A percentile compares a stretch with the other conserved stretches of the same genome.
These are phyloP conservation scores for Yamadazyma sp. DNA, from an alignment of 805 yeast species.

Conservation along the genomic window DNA sequence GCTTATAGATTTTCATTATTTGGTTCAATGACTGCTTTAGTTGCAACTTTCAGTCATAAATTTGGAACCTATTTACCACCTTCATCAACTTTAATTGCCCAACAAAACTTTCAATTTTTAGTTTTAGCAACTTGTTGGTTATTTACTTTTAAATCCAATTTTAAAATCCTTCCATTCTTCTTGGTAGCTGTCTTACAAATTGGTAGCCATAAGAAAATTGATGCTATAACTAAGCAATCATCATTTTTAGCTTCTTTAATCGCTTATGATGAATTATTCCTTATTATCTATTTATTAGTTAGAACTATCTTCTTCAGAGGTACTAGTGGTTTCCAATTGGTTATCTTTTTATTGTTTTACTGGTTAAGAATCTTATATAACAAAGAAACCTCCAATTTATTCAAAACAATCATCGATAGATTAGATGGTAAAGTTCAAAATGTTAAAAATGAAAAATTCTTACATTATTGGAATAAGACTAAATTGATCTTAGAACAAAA, in stretches of 20 bases:
- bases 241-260: slow-evolving; percentile 42
- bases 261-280: slow-evolving; percentile 58
- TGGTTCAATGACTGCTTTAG: slow-evolving; percentile 54
- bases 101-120: slow-evolving; percentile 73
- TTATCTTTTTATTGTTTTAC: slow-evolving; percentile 54
- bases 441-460: slow-evolving; percentile 44
- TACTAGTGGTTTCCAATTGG: slow-evolving; percentile 67
- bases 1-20: slow-evolving; percentile 53
- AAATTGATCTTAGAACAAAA: slow-evolving; percentile 30
- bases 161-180: slow-evolving; percentile 61
- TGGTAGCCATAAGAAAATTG: slow-evolving; percentile 36
- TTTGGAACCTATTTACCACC: slow-evolving; percentile 62
- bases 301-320: slow-evolving; percentile 65
- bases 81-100: slow-evolving; percentile 59
- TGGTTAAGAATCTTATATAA: slow-evolving; percentile 69
- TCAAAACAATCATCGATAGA: slow-evolving; percentile 38
- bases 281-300: slow-evolving; percentile 49
- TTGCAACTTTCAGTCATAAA: slow-evolving; percentile 53
- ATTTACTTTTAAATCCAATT: slow-evolving; percentile 59
- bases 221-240: slow-evolving; percentile 37
- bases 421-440: slow-evolving; percentile 41
- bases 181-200: slow-evolving; percentile 59
- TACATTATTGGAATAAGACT: slow-evolving; percentile 31
- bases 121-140: slow-evolving; percentile 57
- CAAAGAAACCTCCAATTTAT: slow-evolving; percentile 43